Conservation (phyloP, 2,329 filamentous ascomycete species). For the Fusarium albosuccineum region DNA sequence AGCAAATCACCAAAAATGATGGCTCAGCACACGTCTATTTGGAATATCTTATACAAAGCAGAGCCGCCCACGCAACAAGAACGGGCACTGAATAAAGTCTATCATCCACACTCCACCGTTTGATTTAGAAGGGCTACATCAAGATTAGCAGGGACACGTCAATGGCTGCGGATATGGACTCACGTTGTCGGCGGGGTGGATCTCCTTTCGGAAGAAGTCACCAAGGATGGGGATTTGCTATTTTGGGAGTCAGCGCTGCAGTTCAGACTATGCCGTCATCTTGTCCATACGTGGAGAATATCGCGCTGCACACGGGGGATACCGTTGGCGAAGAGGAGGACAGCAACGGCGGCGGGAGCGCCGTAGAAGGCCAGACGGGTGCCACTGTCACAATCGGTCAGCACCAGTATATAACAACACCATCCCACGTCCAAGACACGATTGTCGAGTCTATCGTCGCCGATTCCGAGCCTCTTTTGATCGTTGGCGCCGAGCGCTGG, state of each 20-base stretch:
- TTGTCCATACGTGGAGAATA: conserved; percentile 66
- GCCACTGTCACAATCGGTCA: conserved; percentile 56
- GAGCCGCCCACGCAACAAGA: conserved; percentile 43
- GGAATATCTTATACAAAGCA: conserved; percentile 56
- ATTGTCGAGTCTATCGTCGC: not conserved
- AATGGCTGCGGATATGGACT: conserved; percentile 49
- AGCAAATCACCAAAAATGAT: conserved; percentile 33
- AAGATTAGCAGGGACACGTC: conserved; percentile 38
- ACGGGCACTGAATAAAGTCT: conserved; percentile 47
- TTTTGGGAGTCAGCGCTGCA: conserved; percentile 40
- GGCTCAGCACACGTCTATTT: conserved; percentile 52
- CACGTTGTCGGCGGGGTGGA: conserved; percentile 73
- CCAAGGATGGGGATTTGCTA: conserved; percentile 70
- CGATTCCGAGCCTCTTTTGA: not conserved
- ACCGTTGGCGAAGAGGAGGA: conserved; percentile 72
- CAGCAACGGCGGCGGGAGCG: conserved; percentile 67
- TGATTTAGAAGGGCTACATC: conserved; percentile 57
- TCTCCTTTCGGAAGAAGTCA: conserved; percentile 64
- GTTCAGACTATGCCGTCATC: not conserved
- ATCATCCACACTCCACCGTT: conserved; percentile 43
- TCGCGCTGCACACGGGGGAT: conserved; percentile 72
- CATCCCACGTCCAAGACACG: not conserved
- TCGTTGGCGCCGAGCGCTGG: not conserved
- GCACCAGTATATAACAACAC: conserved; percentile 5
- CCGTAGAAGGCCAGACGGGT: conserved; percentile 67